Evolutionary conservation across 2,329 filamentous ascomycete species (phyloP), one percentile per base, ranked within the genome.

Genomic region (Stachybotrys echinatus): DNA sequence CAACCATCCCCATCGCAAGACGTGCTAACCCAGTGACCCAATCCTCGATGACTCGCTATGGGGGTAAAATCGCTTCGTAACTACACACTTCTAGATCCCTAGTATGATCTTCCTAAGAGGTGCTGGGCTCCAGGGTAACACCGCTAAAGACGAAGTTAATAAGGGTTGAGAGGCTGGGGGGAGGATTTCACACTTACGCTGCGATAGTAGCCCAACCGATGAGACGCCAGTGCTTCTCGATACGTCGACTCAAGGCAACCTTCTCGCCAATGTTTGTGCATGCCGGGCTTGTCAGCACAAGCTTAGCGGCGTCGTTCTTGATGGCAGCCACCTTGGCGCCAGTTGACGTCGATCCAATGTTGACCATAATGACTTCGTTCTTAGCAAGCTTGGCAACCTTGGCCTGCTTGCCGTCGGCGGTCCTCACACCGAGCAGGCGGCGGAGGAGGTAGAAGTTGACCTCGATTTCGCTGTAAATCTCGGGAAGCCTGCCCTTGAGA

Each of bases 301-400:
- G 81, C 78, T 96, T 96, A 51, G 94, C 94, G 51, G 92, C 92
- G 81, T 99, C 94, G 65, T 92, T 92, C 82, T 94, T 96, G 67
- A 97, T 95, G 63, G 90, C 92, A 52, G 94, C 83, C 48, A 99
- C 90, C 83, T 97, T 99, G 59, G 94, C 94, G 72, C 94, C 94
- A 14, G 92, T 96, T 44, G 94, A 95, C 10, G 92, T 97, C 37
- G 90, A 96, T 54, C 94, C 94, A 67, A 99, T 99, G 79, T 99
- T 99, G 58, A 99, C 94, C 94, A 99, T 97, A 73, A 99, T 87
- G 64, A 97, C 91, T 73, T 99, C 94, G 74, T 96, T 96, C 85
- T 97, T 99, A 51, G 91, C 80, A 58, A 99, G 80, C 79, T 99
- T 99, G 62, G 92, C 91, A 59, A 99, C 94, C 86, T 99, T 99